phyloP scores from a whole-genome alignment of 1,284 basidiomycete species.

The Afroboletus lepidellus region DNA sequence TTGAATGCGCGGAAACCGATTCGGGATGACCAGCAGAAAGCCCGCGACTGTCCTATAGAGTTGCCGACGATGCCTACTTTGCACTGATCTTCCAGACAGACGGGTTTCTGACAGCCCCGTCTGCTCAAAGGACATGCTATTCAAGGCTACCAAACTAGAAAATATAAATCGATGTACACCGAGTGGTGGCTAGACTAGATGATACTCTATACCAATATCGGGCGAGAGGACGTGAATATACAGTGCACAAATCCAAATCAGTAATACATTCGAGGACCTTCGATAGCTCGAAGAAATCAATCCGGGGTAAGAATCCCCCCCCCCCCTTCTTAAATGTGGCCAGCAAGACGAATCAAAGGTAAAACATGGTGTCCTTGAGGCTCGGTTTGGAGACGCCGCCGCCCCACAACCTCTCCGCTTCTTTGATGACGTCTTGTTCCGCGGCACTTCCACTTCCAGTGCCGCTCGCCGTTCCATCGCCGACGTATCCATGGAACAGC shows the following conservation, averaged over 20 bases:
- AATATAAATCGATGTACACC: background rate
- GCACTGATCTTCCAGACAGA: background rate
- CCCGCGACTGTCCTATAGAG: background rate
- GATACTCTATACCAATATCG: too few relatives aligned
- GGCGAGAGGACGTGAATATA: too few relatives aligned
- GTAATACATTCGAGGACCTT: too few relatives aligned
- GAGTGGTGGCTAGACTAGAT: background rate
- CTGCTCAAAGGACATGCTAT: background rate
- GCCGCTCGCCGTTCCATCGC: slow-evolving; percentile 33
- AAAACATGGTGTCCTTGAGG: slow-evolving; percentile 74
- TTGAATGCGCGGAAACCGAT: slow-evolving; percentile 20
- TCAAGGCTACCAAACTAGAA: background rate
- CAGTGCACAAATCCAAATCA: too few relatives aligned
- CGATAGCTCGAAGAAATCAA: background rate
- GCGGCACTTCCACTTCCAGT: slow-evolving; percentile 23
- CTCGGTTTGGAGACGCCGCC: slow-evolving; percentile 48
- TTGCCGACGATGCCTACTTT: slow-evolving; percentile 8
- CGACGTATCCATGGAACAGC: slow-evolving; percentile 53
- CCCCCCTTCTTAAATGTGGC: background rate
- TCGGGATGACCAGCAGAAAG: slow-evolving; percentile 13
- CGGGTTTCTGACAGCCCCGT: background rate
- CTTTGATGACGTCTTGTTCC: slow-evolving; percentile 51
- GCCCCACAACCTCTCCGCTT: slow-evolving; percentile 57
- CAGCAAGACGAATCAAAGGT: slow-evolving; percentile 45
- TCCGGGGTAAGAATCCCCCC: background rate